Percentiles rank a stretch among this genome's conserved stretches.
Evolutionary conservation across 2,329 filamentous ascomycete genomes (phyloP).

Genomic region (Albifimbria verrucaria): DNA sequence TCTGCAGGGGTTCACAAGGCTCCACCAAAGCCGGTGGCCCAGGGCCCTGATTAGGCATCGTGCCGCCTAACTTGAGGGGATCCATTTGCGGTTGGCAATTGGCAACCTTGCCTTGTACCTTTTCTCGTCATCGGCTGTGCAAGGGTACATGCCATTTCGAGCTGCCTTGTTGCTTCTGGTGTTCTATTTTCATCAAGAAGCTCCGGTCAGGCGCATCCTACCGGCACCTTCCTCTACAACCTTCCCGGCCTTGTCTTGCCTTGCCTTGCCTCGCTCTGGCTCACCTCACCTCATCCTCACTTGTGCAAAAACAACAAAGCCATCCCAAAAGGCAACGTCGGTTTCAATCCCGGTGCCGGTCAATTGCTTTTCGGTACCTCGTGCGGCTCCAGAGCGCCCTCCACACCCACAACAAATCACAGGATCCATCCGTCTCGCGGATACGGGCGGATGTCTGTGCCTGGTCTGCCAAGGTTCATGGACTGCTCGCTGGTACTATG

Average conservation of each 20-base stretch:
- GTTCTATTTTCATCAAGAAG: neutral
- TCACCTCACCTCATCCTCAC: too few relatives aligned
- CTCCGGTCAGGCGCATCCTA: neutral
- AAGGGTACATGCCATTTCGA: neutral
- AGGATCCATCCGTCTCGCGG: neutral
- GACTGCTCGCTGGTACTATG: too few relatives aligned
- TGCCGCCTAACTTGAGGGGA: neutral
- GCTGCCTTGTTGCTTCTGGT: too few relatives aligned
- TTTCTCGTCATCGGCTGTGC: neutral
- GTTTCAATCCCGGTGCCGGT: too few relatives aligned
- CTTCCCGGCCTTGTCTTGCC: too few relatives aligned
- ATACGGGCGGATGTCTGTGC: neutral
- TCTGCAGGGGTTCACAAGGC: neutral
- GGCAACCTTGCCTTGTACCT: neutral
- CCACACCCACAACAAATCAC: too few relatives aligned
- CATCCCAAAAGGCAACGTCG: too few relatives aligned
- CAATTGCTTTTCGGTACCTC: too few relatives aligned
- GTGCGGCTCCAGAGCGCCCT: too few relatives aligned
- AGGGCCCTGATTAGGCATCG: neutral
- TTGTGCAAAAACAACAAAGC: too few relatives aligned
- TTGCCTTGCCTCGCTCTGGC: too few relatives aligned
- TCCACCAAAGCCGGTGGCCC: neutral
- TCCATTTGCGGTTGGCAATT: neutral
- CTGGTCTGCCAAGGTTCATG: neutral
- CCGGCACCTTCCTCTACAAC: neutral